Conservation (phyloP, 257 asterid genomes). For the Solanum sejunctum region DNA sequence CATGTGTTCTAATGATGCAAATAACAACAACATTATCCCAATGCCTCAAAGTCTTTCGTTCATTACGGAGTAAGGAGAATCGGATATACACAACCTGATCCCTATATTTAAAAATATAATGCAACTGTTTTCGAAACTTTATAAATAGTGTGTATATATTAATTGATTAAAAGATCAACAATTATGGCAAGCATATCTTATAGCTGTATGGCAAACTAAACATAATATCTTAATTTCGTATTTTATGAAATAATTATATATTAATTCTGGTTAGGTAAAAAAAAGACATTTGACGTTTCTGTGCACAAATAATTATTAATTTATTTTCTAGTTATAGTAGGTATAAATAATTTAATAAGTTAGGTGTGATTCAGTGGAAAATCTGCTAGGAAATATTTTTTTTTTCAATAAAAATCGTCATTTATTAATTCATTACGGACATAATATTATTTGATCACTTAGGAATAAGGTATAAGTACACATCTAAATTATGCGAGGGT, state of each 20-base stretch:
- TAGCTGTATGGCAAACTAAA: conserved; percentile 25
- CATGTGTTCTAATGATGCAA: neutral
- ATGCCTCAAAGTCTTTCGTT: too few species aligned
- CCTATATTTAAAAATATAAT: too few species aligned
- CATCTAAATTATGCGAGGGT: too few species aligned
- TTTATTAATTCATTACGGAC: neutral
- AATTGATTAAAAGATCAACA: neutral
- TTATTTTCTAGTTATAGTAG: neutral
- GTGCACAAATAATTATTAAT: neutral
- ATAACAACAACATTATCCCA: too few species aligned
- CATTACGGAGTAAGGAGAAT: too few species aligned
- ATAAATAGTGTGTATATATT: neutral
- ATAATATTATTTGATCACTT: neutral
- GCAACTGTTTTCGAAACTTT: too few species aligned
- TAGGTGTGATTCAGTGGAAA: neutral
- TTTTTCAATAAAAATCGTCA: neutral
- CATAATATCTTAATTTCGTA: neutral
- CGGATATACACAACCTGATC: too few species aligned
- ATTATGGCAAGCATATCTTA: conserved; percentile 1
- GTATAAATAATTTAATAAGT: neutral
- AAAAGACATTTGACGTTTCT: neutral
- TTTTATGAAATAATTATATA: neutral
- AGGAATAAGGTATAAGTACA: too few species aligned
- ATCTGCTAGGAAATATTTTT: neutral
- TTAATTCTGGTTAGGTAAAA: neutral